Evolutionary conservation across 2,329 filamentous ascomycete genomes (phyloP).

Genomic region (Zarea fungicola): DNA sequence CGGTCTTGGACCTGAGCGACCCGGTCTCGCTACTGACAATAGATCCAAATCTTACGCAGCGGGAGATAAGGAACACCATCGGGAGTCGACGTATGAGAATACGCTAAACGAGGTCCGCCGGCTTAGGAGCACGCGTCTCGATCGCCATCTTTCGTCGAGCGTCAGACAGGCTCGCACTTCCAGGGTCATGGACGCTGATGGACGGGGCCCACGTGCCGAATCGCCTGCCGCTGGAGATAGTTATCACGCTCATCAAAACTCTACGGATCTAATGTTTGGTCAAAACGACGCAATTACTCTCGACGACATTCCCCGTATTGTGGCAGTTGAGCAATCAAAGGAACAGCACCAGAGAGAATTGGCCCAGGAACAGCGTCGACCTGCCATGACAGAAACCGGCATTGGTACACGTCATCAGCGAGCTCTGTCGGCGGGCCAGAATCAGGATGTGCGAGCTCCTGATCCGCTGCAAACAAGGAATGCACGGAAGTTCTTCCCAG

Average conservation of each 20-base stretch:
- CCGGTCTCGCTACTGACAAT: constrained; percentile 55
- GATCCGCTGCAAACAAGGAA: constrained; percentile 51
- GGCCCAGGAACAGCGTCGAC: constrained; percentile 62
- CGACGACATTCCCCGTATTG: constrained; percentile 93
- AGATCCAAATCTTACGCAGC: constrained; percentile 69
- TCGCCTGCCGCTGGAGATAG: constrained; percentile 60
- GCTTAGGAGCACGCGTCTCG: constrained; percentile 85
- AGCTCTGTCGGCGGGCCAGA: constrained; percentile 52
- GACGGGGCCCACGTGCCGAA: constrained; percentile 64
- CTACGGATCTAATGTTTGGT: constrained; percentile 79
- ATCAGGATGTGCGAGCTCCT: constrained; percentile 44
- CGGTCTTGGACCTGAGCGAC: constrained; percentile 36
- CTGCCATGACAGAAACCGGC: constrained; percentile 35
- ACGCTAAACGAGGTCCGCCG: constrained; percentile 93
- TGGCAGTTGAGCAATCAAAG: constrained; percentile 89
- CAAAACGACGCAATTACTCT: constrained; percentile 87
- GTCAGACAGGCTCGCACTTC: constrained; percentile 87
- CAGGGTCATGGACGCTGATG: constrained; percentile 69
- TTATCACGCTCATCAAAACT: constrained; percentile 36
- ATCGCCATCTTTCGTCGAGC: constrained; percentile 89
- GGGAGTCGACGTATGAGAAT: constrained; percentile 82
- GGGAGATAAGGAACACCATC: constrained; percentile 49
- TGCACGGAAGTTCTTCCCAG: constrained; percentile 85
- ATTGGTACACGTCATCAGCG: constrained; percentile 63
- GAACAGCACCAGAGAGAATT: constrained; percentile 58